phyloP scores from a whole-genome alignment of 352 stramenopile species.

The Globisporangium splendens region DNA sequence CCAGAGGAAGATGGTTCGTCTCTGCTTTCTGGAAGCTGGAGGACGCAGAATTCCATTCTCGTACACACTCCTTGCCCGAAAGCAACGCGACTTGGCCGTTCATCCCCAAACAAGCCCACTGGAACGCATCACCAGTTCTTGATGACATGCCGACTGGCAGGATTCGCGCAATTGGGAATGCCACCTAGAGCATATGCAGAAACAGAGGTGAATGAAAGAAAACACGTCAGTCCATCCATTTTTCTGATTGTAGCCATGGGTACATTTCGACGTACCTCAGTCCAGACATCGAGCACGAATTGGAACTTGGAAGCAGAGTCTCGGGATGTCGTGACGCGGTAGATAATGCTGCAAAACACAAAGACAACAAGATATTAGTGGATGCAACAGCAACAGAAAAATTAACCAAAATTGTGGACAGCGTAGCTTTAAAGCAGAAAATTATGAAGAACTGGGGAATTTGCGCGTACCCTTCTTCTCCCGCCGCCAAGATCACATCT shows the following conservation, averaged over 20 bases:
- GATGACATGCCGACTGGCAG: conserved; percentile 17
- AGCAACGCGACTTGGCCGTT: conserved; percentile 39
- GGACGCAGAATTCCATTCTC: conserved; percentile 21
- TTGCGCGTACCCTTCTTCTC: conserved; percentile 40
- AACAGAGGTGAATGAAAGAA: too few relatives aligned
- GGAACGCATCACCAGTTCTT: conserved; percentile 5
- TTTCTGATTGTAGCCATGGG: not conserved
- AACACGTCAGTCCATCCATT: not conserved
- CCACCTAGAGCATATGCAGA: conserved; percentile 11
- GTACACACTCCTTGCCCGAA: conserved; percentile 23
- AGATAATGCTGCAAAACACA: too few relatives aligned
- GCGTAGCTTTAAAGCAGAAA: not conserved
- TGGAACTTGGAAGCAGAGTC: too few relatives aligned
- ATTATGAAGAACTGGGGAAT: not conserved
- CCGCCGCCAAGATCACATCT: conserved; percentile 37
- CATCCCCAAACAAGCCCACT: conserved; percentile 37
- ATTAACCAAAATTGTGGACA: not conserved
- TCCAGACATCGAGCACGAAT: too few relatives aligned
- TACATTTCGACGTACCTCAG: too few relatives aligned
- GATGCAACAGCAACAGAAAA: too few relatives aligned
- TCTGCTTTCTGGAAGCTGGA: not conserved
- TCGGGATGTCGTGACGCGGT: too few relatives aligned
- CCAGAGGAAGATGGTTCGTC: conserved; percentile 19
- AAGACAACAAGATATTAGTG: too few relatives aligned
- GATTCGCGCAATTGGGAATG: conserved; percentile 41